A percentile compares a stretch with the other conserved stretches of the same genome.
Conservation (phyloP, 2,329 filamentous ascomycete genomes). For the Nothophaeocryptopus gaeumannii region DNA sequence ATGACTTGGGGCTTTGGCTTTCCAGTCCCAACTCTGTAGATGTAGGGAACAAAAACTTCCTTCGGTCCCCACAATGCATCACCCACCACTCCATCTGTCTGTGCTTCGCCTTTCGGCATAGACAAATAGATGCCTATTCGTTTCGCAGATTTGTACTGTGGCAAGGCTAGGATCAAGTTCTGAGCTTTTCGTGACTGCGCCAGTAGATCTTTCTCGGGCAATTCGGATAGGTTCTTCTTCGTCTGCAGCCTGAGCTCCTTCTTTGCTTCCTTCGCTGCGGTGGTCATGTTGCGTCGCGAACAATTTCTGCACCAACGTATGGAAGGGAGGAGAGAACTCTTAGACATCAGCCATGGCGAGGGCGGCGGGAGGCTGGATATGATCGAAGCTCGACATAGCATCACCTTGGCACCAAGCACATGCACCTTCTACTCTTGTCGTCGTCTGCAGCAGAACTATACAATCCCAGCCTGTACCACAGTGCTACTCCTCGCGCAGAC, state of each 20-base stretch:
- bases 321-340: too few species aligned
- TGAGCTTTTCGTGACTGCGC: conserved; percentile 71
- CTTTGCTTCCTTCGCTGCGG: conserved; percentile 54
- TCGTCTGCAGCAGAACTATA: too few species aligned
- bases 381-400: too few species aligned
- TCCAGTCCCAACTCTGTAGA: conserved; percentile 39
- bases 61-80: conserved; percentile 77
- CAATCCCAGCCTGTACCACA: too few species aligned
- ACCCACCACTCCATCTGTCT: conserved; percentile 76
- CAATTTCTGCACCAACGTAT: too few species aligned
- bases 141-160: conserved; percentile 71
- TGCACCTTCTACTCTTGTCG: too few species aligned
- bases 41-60: conserved; percentile 86
- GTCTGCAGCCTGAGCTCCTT: conserved; percentile 70
- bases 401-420: too few species aligned
- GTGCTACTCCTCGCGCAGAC: too few species aligned
- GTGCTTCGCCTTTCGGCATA: conserved; percentile 85
- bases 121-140: conserved; percentile 85
- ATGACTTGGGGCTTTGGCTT: conserved; percentile 63
- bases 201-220: conserved; percentile 61
- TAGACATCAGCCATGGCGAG: too few species aligned
- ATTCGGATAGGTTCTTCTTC: conserved; percentile 60
- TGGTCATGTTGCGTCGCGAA: conserved; percentile 18
- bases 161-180: conserved; percentile 62
- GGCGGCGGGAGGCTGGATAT: too few species aligned